Conservation (phyloP, 2,329 filamentous ascomycete genomes). For the Cadophora sp. region DNA sequence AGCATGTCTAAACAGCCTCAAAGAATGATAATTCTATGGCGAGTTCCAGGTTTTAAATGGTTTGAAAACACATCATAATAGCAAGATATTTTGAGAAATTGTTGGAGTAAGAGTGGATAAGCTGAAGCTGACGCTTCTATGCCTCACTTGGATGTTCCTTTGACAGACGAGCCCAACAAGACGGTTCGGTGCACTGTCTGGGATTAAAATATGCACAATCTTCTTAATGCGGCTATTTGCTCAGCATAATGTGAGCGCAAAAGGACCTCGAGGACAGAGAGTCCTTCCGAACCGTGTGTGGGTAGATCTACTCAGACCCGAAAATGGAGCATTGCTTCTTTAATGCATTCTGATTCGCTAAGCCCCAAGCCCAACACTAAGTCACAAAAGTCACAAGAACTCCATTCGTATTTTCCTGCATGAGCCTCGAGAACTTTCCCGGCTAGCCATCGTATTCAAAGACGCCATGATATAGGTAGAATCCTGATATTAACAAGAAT, state of each 20-base stretch:
- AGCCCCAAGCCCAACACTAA: not conserved
- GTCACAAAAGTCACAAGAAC: not conserved
- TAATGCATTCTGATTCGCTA: not conserved
- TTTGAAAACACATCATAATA: not conserved
- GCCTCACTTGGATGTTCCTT: not conserved
- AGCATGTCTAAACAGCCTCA: not conserved
- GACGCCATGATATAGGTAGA: not conserved
- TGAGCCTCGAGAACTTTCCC: not conserved
- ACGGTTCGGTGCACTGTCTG: not conserved
- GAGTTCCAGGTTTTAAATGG: not conserved
- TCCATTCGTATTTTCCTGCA: conserved; percentile 1
- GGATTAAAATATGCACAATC: conserved; percentile 4
- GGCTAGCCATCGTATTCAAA: not conserved
- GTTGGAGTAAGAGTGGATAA: conserved; percentile 8
- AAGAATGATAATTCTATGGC: not conserved
- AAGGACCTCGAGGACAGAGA: not conserved
- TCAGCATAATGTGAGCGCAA: not conserved
- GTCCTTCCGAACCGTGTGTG: not conserved
- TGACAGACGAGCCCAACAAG: conserved; percentile 7
- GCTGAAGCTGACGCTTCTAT: conserved; percentile 1
- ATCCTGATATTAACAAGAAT: not conserved
- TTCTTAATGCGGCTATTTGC: not conserved
- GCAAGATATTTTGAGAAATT: conserved; percentile 3
- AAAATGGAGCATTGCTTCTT: not conserved
- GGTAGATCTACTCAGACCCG: conserved; percentile 5